phyloP scores from a whole-genome alignment of 139 green algal species.

The Yamagishiella unicocca region DNA sequence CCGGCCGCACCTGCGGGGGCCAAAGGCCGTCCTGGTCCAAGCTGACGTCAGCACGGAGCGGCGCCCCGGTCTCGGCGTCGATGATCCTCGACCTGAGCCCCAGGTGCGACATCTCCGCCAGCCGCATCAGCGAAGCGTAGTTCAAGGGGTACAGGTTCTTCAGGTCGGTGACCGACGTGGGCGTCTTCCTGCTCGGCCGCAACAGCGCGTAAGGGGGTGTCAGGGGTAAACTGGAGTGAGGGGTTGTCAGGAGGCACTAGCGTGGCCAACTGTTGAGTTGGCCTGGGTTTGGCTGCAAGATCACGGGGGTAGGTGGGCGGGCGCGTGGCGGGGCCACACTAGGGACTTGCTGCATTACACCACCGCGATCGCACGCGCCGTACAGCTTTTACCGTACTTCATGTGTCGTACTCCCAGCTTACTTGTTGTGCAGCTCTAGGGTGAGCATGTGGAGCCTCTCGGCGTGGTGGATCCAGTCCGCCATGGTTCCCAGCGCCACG shows the following conservation, averaged over 20 bases:
- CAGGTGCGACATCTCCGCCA: slow-evolving; percentile 6
- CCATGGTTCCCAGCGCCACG: slow-evolving; percentile 5
- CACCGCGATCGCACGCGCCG: neutral
- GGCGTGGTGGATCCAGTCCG: slow-evolving; percentile 27
- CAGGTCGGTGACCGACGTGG: neutral
- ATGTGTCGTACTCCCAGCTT: neutral
- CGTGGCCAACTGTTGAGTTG: neutral
- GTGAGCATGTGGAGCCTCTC: slow-evolving; percentile 28
- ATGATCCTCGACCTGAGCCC: neutral
- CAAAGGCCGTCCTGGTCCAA: neutral
- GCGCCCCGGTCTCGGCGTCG: neutral
- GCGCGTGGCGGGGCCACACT: neutral
- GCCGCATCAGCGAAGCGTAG: neutral
- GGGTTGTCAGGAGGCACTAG: neutral
- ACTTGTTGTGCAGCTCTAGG: slow-evolving; percentile 38
- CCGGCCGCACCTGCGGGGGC: slow-evolving; percentile 19
- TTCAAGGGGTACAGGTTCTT: slow-evolving; percentile 4
- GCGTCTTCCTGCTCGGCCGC: neutral
- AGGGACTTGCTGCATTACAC: neutral
- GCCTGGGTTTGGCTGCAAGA: neutral
- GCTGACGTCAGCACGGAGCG: neutral
- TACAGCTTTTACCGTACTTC: neutral
- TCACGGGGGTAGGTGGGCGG: neutral
- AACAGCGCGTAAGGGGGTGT: no score
- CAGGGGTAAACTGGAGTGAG: neutral